A percentile compares a stretch with the other conserved stretches of the same genome.
phyloP scores from a whole-genome alignment of 352 stramenopile genomes.

The Pythium utonaiense region DNA sequence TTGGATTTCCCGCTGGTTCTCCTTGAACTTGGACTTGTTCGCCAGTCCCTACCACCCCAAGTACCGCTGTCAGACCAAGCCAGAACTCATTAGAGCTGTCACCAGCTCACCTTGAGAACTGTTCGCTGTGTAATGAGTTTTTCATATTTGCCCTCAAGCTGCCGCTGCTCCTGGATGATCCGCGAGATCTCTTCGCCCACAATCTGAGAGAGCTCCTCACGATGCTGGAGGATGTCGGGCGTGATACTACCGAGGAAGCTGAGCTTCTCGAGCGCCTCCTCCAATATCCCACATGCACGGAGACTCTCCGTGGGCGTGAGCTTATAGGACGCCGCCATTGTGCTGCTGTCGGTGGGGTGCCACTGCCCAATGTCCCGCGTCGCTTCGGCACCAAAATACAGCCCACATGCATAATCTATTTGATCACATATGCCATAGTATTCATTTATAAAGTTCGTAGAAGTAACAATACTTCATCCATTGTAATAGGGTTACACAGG shows the following conservation, averaged over 20 bases:
- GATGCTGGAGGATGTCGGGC: conserved; percentile 89
- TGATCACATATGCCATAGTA: too few relatives aligned
- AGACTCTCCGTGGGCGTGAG: conserved; percentile 65
- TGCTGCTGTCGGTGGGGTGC: not conserved
- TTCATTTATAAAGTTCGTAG: conserved; percentile 1
- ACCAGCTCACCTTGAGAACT: conserved; percentile 57
- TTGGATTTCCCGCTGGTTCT: conserved; percentile 91
- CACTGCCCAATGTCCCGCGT: not conserved
- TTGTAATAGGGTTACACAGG: not conserved
- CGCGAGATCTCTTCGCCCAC: conserved; percentile 91
- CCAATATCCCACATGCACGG: conserved; percentile 74
- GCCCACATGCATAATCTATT: not conserved
- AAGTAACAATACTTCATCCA: too few relatives aligned
- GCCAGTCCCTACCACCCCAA: conserved; percentile 51
- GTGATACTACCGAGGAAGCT: conserved; percentile 89
- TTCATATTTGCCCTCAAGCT: conserved; percentile 87
- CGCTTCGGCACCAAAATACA: conserved; percentile 10
- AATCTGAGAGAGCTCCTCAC: conserved; percentile 89
- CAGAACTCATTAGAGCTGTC: not conserved
- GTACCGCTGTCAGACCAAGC: not conserved
- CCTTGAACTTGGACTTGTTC: conserved; percentile 93
- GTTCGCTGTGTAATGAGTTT: conserved; percentile 86
- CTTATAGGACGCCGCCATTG: conserved; percentile 43
- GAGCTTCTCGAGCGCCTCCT: conserved; percentile 91
- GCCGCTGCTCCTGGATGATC: conserved; percentile 90